Percentiles rank a stretch among this genome's conserved stretches.
phyloP scores from a whole-genome alignment of 495 filamentous ascomycete genomes.

The Aspergillus nanangensis region DNA sequence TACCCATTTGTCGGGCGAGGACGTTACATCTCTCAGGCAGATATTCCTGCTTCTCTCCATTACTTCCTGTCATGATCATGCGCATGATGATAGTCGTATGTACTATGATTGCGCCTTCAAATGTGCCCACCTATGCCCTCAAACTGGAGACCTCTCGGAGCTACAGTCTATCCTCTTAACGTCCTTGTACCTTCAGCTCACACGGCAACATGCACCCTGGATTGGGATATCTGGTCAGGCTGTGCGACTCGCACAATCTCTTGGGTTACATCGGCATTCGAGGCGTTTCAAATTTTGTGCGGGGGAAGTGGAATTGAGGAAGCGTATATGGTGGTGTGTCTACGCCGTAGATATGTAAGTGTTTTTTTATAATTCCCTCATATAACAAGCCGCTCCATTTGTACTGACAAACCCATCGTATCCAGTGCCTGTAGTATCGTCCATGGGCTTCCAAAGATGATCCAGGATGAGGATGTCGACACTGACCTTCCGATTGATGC shows the following conservation, averaged over 20 bases:
- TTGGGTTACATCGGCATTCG: slow-evolving; percentile 12
- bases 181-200: slow-evolving; percentile 2
- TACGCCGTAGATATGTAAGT: slow-evolving; percentile 11
- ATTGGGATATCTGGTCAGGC: slow-evolving; percentile 4
- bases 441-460: background rate
- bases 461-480: background rate
- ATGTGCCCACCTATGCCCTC: too few species aligned
- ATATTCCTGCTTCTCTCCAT: too few species aligned
- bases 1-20: too few species aligned
- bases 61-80: too few species aligned
- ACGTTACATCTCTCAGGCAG: too few species aligned
- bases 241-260: slow-evolving; percentile 8
- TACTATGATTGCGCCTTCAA: too few species aligned
- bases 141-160: slow-evolving; percentile 1
- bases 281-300: slow-evolving; percentile 10
- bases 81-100: too few species aligned
- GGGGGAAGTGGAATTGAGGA: slow-evolving; percentile 11
- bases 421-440: too few species aligned
- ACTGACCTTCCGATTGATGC: slow-evolving; percentile 1
- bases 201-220: slow-evolving; percentile 3
- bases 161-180: slow-evolving; percentile 7
- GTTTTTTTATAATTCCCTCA: background rate
- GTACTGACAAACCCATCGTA: background rate
- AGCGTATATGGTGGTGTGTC: slow-evolving; percentile 15
- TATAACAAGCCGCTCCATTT: background rate